Evolutionary conservation across 768 basidiomycete species (phyloP).

Genomic region (Vararia minispora): DNA sequence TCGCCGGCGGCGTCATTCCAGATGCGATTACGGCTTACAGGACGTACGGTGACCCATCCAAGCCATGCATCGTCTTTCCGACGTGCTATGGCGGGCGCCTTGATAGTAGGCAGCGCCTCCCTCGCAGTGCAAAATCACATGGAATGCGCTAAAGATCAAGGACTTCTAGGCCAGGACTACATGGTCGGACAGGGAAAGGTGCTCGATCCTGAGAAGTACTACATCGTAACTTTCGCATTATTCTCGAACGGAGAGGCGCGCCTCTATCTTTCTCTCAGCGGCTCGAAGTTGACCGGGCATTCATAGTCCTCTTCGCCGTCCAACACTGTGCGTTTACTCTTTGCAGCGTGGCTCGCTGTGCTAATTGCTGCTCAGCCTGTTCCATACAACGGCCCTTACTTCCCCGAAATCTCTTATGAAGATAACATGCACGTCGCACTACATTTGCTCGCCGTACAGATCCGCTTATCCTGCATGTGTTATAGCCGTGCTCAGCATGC

Average conservation of each 20-base stretch:
- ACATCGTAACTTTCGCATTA: conserved; percentile 42
- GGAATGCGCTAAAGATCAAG: conserved; percentile 8
- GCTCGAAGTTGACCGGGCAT: not conserved
- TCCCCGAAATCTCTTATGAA: conserved; percentile 43
- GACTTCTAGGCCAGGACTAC: conserved; percentile 30
- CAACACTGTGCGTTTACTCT: conserved; percentile 47
- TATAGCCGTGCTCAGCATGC: conserved; percentile 41
- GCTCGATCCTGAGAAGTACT: conserved; percentile 41
- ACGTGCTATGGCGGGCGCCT: conserved; percentile 45
- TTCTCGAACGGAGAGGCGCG: conserved; percentile 51
- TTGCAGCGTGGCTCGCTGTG: not conserved
- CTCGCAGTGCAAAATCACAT: not conserved
- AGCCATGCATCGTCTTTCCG: conserved; percentile 48
- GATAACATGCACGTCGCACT: conserved; percentile 36
- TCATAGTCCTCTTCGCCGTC: conserved; percentile 49
- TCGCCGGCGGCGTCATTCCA: conserved; percentile 41
- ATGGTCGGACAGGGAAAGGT: conserved; percentile 42
- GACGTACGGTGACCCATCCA: conserved; percentile 38
- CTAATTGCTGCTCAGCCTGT: conserved; percentile 24
- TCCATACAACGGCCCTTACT: conserved; percentile 49
- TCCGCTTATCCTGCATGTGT: not conserved
- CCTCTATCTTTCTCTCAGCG: not conserved
- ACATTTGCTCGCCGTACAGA: not conserved
- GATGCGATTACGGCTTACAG: conserved; percentile 48
- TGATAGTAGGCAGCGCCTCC: conserved; percentile 27